Evolutionary conservation across 306 rosid species (phyloP), one percentile per base, ranked within the genome.

Genomic region (Cucumis hystrix): DNA sequence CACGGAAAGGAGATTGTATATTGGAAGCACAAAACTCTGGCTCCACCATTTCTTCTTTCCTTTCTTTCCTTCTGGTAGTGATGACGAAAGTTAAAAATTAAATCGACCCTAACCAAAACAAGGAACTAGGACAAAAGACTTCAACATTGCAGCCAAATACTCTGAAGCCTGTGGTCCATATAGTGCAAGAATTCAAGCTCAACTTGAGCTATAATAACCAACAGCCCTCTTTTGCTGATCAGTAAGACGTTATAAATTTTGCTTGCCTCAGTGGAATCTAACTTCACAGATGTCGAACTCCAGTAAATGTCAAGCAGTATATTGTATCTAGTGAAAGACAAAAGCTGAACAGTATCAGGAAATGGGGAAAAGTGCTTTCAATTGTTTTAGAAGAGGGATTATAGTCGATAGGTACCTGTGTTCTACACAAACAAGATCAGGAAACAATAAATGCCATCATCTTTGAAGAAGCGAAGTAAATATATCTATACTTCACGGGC

Each of bases 21-120:
- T 91, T 61, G n/a, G 93, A 81, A 52, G 82, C 61, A 79, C 88
- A 89, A 47, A 89, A 61, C 82, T 87, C 93, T 7, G 86, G 75
- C 78, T 84, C 90, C 74, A 89, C 60, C 93, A 89, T 89, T 59
- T 62, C 18, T 45, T 47, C 52, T 5, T 47, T 47, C 52, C 52
- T 69, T 2, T 3, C 18, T 61, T 40, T 60, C 65, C 41, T 74
- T 56, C 52, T 69, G 56, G 23, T 76, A 56, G 33, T 12, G 35
- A 70, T 69, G 72, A 11, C 17, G 33, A 33, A 52, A 39, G 54
- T 64, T 43, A 78, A 37, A 56, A 10, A 10, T 12, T 12, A 74
- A 16, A 17, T 23, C 37, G 40, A 54, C 5, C 25, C 64, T 47
- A 25, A 74, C 17, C 55, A 30, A 72, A 25, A 33, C 75, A 70